phyloP scores from a whole-genome alignment of 805 yeast genomes.

The Schizosaccharomyces lindneri region DNA sequence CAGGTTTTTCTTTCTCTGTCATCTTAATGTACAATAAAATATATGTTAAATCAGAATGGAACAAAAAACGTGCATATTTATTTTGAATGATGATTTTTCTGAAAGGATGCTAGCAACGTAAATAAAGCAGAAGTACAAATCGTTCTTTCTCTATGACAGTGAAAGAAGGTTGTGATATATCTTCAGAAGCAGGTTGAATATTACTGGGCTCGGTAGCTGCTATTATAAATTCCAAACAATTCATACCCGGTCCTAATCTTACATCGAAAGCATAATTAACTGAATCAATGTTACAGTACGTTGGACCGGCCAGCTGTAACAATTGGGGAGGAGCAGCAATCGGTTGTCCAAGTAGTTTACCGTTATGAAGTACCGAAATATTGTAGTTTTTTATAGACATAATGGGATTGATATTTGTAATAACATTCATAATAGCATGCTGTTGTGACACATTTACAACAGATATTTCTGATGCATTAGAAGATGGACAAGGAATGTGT shows the following conservation, averaged over 20 bases:
- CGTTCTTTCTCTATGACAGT: not conserved
- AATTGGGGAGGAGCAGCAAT: not conserved
- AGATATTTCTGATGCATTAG: not conserved
- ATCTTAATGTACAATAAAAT: not conserved
- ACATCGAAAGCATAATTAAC: not conserved
- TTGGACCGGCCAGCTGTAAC: not conserved
- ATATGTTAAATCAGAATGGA: not conserved
- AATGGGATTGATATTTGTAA: not conserved
- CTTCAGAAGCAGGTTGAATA: no score
- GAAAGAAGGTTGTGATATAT: no score
- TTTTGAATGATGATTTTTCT: not conserved
- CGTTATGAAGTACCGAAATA: not conserved
- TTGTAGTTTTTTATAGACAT: not conserved
- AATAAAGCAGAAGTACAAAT: not conserved
- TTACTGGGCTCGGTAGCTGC: not conserved
- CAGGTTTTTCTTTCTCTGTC: not conserved
- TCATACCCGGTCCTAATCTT: not conserved
- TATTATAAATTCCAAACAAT: not conserved
- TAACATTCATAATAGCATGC: not conserved
- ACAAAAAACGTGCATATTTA: not conserved
- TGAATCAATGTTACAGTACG: not conserved
- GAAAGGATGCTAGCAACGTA: not conserved
- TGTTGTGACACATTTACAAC: not conserved
- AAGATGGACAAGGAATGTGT: not conserved
- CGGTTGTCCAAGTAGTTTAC: not conserved